These are phyloP conservation scores for Kwoniella bestiolae DNA, from an alignment of 768 basidiomycete species.

Conservation along the genomic window DNA sequence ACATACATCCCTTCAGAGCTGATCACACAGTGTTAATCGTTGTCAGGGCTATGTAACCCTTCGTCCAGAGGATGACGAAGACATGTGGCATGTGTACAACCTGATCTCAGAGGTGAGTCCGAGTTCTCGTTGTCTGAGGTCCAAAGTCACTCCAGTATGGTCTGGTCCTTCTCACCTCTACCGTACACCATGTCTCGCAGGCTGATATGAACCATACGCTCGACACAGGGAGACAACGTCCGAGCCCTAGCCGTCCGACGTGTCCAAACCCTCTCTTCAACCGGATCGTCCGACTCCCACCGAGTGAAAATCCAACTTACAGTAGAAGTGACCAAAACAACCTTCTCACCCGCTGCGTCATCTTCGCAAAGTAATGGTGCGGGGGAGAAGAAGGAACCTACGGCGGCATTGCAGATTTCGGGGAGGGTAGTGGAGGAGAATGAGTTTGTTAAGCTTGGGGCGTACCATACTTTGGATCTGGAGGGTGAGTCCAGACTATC, in stretches of 20 bases:
- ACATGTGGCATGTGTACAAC: slow-evolving; percentile 99
- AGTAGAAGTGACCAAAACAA: slow-evolving; percentile 68
- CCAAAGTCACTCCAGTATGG: too few species aligned
- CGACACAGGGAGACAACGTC: slow-evolving; percentile 71
- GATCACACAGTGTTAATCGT: too few species aligned
- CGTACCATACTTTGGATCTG: slow-evolving; percentile 91
- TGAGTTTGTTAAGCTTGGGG: slow-evolving; percentile 84
- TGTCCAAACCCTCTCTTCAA: slow-evolving; percentile 84
- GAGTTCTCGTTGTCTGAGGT: background rate
- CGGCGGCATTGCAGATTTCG: slow-evolving; percentile 72
- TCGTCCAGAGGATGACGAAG: slow-evolving; percentile 95
- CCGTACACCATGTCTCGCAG: too few species aligned
- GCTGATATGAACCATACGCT: background rate
- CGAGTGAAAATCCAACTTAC: slow-evolving; percentile 84
- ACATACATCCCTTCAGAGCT: too few species aligned
- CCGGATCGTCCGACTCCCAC: slow-evolving; percentile 91
- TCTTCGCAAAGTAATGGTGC: slow-evolving; percentile 53
- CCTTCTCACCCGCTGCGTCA: slow-evolving; percentile 75
- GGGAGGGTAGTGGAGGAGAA: slow-evolving; percentile 87
- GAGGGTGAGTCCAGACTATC: slow-evolving; percentile 60
- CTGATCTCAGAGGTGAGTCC: slow-evolving; percentile 73
- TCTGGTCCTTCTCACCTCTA: too few species aligned
- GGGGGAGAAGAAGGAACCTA: slow-evolving; percentile 50
- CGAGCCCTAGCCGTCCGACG: slow-evolving; percentile 87
- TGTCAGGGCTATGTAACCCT: slow-evolving; percentile 97